Evolutionary conservation across 1,139 yeast genomes (phyloP).

Genomic region (Kodamaea derodonti): DNA sequence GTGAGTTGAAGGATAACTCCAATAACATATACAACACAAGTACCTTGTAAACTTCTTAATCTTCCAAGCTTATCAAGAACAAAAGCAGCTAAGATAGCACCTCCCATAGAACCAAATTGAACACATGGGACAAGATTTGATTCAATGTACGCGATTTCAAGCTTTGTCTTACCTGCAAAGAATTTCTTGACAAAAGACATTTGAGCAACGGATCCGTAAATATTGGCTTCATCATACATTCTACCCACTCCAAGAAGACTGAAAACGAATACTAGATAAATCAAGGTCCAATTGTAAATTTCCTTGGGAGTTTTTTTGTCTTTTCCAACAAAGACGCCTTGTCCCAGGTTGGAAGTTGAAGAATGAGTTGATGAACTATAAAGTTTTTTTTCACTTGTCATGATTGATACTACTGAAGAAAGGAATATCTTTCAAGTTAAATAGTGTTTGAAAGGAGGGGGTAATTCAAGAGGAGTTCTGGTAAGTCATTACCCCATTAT

Average conservation of each 20-base stretch:
- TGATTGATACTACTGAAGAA: neutral
- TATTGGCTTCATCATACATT: constrained; percentile 59
- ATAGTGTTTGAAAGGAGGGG: no score
- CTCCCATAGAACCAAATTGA: constrained; percentile 57
- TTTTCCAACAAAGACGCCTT: neutral
- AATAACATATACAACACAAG: constrained; percentile 43
- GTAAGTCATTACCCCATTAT: no score
- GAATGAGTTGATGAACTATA: neutral
- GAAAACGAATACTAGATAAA: constrained; percentile 49
- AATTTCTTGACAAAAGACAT: constrained; percentile 39
- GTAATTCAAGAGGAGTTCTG: no score
- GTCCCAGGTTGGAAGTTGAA: neutral
- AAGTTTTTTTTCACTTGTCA: neutral
- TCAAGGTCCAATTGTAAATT: constrained; percentile 45
- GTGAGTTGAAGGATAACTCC: constrained; percentile 50
- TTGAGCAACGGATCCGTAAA: constrained; percentile 44
- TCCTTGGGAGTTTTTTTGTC: constrained; percentile 38
- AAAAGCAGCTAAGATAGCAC: constrained; percentile 50
- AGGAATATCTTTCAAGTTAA: no score
- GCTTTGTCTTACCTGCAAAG: constrained; percentile 32
- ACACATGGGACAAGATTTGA: constrained; percentile 63
- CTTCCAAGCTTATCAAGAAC: constrained; percentile 55
- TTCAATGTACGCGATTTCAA: constrained; percentile 41
- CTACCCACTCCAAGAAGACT: constrained; percentile 40
- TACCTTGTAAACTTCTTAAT: constrained; percentile 46